Percentiles rank a stretch among this genome's conserved stretches.
These are phyloP conservation scores for Suillus spraguei DNA, from an alignment of 768 basidiomycete species.

Conservation along the genomic window DNA sequence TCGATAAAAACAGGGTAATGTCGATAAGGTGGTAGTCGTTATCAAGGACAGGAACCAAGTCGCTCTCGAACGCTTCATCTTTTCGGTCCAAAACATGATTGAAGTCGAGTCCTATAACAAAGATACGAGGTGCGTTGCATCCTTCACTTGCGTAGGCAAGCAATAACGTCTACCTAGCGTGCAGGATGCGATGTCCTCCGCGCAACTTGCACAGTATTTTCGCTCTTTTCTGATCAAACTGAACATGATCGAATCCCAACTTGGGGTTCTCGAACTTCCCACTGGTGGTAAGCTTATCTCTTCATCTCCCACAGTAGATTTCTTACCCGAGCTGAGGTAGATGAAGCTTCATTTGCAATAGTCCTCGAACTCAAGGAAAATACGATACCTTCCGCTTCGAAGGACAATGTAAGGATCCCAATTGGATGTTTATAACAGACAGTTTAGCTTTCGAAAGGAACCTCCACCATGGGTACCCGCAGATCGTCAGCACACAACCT, in stretches of 20 bases:
- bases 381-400: slow-evolving; percentile 52
- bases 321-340: slow-evolving; percentile 34
- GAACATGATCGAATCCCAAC: slow-evolving; percentile 71
- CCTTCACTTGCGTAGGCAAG: neutral
- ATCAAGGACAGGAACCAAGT: slow-evolving; percentile 82
- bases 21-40: slow-evolving; percentile 80
- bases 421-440: neutral
- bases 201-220: slow-evolving; percentile 72
- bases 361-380: slow-evolving; percentile 80
- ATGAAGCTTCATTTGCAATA: slow-evolving; percentile 79
- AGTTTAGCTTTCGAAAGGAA: slow-evolving; percentile 41
- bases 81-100: slow-evolving; percentile 84
- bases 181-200: slow-evolving; percentile 66
- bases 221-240: slow-evolving; percentile 84
- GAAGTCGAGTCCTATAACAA: slow-evolving; percentile 69
- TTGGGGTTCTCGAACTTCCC: slow-evolving; percentile 56
- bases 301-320: slow-evolving; percentile 5
- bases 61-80: slow-evolving; percentile 88
- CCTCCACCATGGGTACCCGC: slow-evolving; percentile 84
- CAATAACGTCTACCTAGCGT: slow-evolving; percentile 47
- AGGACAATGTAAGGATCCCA: slow-evolving; percentile 42
- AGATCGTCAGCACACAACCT: slow-evolving; percentile 65
- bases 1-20: slow-evolving; percentile 56
- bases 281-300: slow-evolving; percentile 39
- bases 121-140: slow-evolving; percentile 55